phyloP scores from a whole-genome alignment of 73 alveolate genomes.

The Stentor roeselii region DNA sequence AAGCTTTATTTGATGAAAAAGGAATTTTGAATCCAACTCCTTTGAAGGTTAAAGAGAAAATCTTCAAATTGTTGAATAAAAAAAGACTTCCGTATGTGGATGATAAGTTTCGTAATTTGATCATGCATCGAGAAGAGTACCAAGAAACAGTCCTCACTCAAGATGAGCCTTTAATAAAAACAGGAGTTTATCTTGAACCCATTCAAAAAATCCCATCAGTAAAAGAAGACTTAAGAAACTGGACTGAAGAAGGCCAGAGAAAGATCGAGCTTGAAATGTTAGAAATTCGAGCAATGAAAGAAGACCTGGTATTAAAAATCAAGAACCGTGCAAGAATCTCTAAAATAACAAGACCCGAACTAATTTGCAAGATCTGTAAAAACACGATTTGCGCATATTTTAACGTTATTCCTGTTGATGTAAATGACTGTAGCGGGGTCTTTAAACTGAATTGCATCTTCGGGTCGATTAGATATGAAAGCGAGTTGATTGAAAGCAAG shows the following conservation, averaged over 20 bases:
- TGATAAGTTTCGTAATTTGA: neutral
- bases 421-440: neutral
- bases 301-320: slow-evolving; percentile 8
- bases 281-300: neutral
- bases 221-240: neutral
- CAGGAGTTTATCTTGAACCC: neutral
- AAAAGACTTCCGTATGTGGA: slow-evolving; percentile 9
- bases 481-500: neutral
- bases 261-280: slow-evolving; percentile 8
- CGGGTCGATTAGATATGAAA: neutral
- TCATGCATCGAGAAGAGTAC: neutral
- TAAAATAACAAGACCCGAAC: neutral
- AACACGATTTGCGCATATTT: slow-evolving; percentile 20
- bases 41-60: neutral
- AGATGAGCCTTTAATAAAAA: neutral
- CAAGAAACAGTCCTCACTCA: neutral
- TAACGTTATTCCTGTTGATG: slow-evolving; percentile 9
- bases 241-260: slow-evolving; percentile 22
- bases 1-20: slow-evolving; percentile 24
- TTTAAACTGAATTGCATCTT: neutral
- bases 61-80: neutral
- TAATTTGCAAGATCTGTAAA: neutral
- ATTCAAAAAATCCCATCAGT: neutral
- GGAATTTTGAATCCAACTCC: slow-evolving; percentile 19
- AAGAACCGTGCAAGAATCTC: neutral